Percentiles rank a stretch among this genome's conserved stretches.
Conservation (phyloP, 163 green algal genomes). For the Prototheca wickerhamii region DNA sequence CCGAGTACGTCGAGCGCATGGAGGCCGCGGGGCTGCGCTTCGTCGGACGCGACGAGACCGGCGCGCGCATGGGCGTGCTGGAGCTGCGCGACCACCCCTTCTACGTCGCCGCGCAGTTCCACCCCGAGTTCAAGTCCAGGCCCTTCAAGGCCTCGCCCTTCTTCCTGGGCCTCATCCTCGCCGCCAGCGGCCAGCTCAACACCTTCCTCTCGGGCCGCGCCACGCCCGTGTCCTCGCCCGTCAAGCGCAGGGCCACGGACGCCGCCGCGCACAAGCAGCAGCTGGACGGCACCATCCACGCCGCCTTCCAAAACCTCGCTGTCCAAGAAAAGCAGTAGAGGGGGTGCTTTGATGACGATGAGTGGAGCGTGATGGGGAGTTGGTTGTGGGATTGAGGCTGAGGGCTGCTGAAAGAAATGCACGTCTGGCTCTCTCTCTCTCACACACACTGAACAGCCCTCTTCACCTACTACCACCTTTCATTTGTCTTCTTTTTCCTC, state of each 20-base stretch:
- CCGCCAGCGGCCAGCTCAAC: constrained; percentile 33
- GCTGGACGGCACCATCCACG: not conserved
- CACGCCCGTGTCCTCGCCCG: constrained; percentile 17
- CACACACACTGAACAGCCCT: too few relatives aligned
- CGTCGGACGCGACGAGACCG: constrained; percentile 92
- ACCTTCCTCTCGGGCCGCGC: constrained; percentile 27
- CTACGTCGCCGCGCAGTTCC: constrained; percentile 64
- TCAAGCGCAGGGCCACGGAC: constrained; percentile 9
- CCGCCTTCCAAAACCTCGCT: not conserved
- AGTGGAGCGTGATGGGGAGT: too few relatives aligned
- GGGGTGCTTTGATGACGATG: too few relatives aligned
- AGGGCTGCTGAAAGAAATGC: too few relatives aligned
- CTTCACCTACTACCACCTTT: too few relatives aligned
- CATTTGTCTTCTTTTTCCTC: too few relatives aligned
- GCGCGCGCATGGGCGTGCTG: constrained; percentile 91
- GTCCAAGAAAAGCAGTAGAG: too few relatives aligned
- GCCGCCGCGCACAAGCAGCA: not conserved
- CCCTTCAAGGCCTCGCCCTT: constrained; percentile 75
- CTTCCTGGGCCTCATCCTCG: constrained; percentile 87
- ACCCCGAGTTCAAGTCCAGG: constrained; percentile 87
- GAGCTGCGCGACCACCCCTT: constrained; percentile 64
- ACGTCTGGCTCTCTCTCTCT: too few relatives aligned
- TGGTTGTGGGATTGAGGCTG: too few relatives aligned
- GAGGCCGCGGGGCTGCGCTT: constrained; percentile 86
- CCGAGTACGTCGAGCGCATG: constrained; percentile 73